Evolutionary conservation across 1,284 basidiomycete species (phyloP).

Genomic region (Leucoagaricus sp.): DNA sequence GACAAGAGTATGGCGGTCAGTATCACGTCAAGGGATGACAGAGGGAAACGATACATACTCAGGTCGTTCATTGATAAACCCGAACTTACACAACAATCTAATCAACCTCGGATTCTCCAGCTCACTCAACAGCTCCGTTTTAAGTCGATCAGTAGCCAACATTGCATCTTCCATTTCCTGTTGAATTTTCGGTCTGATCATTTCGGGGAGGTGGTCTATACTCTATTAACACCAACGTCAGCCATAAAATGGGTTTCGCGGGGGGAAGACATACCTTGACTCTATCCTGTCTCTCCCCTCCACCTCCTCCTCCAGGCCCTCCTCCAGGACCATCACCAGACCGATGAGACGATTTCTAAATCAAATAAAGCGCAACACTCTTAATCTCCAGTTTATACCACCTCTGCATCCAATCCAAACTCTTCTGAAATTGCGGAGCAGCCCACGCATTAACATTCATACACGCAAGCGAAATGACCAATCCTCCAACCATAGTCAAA

Average conservation of each 20-base stretch:
- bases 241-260: too few relatives aligned
- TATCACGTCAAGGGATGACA: too few relatives aligned
- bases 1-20: too few relatives aligned
- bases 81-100: constrained; percentile 90
- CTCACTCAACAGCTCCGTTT: constrained; percentile 85
- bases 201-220: constrained; percentile 80
- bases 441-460: constrained; percentile 60
- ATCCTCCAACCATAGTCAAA: constrained; percentile 83
- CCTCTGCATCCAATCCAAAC: constrained; percentile 76
- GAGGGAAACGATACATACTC: too few relatives aligned
- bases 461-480: constrained; percentile 84
- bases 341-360: constrained; percentile 56
- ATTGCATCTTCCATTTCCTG: constrained; percentile 86
- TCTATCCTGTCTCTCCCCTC: too few relatives aligned
- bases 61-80: constrained; percentile 98
- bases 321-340: neutral
- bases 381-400: constrained; percentile 84
- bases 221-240: constrained; percentile 44
- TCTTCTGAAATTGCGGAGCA: constrained; percentile 67
- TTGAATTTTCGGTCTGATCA: constrained; percentile 75
- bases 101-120: constrained; percentile 96
- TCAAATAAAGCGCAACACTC: constrained; percentile 77
- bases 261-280: too few relatives aligned
- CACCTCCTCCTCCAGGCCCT: neutral
- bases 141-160: constrained; percentile 80